phyloP scores from a whole-genome alignment of 148 eudicot genomes.

The Pharnaceum exiguum region DNA sequence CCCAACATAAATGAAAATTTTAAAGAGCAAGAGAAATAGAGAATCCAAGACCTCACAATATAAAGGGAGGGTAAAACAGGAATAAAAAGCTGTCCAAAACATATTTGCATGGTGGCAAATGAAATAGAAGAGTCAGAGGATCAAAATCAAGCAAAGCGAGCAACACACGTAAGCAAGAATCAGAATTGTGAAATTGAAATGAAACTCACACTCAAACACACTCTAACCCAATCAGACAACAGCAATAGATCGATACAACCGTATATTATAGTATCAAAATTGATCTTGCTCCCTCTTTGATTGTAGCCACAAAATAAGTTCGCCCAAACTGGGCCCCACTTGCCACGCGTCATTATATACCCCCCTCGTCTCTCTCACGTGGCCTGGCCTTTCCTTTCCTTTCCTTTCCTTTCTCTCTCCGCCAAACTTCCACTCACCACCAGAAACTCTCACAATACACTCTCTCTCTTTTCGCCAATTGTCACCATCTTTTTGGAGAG shows the following conservation, averaged over 20 bases:
- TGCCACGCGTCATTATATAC: neutral
- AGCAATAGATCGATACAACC: constrained; percentile 3
- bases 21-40: no score
- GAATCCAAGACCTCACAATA: no score
- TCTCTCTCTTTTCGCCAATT: neutral
- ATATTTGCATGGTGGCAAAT: no score
- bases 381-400: neutral
- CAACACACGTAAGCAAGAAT: neutral
- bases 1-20: no score
- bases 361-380: neutral
- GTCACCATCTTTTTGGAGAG: constrained; percentile 17
- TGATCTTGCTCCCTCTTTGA: neutral
- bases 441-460: neutral
- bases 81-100: no score
- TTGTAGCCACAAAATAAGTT: constrained; percentile 13
- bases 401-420: neutral
- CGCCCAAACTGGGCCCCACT: neutral
- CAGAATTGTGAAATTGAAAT: neutral
- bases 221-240: neutral
- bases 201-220: neutral
- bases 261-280: no score
- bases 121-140: no score
- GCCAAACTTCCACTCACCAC: neutral
- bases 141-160: neutral
- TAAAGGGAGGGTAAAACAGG: no score